Evolutionary conservation across 176 grass and related monocot species (phyloP).

Genomic region (Elaeis guineensis): DNA sequence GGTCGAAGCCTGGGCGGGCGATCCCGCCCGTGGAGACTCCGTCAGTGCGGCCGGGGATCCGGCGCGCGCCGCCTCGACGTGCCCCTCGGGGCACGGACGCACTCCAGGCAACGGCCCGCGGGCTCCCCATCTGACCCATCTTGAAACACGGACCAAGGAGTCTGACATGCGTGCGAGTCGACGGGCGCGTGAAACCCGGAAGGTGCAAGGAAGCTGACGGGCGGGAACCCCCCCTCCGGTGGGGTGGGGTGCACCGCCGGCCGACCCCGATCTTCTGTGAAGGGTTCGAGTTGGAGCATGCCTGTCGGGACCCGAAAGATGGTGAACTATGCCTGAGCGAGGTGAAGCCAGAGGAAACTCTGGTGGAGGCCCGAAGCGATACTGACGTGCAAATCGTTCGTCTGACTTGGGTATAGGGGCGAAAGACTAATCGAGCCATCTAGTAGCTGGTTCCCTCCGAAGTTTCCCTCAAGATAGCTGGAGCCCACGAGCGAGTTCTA

Average conservation of each 20-base stretch:
- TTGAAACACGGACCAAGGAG: slow-evolving; percentile 86
- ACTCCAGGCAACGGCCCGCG: slow-evolving; percentile 21
- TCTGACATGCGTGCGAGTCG: slow-evolving; percentile 61
- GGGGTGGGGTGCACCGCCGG: too few relatives aligned
- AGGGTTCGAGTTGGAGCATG: too few relatives aligned
- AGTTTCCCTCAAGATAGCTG: slow-evolving; percentile 39
- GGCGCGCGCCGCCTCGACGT: too few relatives aligned
- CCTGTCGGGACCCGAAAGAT: too few relatives aligned
- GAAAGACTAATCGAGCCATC: slow-evolving; percentile 69
- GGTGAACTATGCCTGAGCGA: too few relatives aligned
- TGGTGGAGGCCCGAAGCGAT: slow-evolving; percentile 41
- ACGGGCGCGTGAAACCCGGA: background rate
- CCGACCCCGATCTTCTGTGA: too few relatives aligned
- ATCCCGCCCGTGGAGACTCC: too few relatives aligned
- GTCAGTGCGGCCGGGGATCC: too few relatives aligned
- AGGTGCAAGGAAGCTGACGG: too few relatives aligned
- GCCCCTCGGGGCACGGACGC: too few relatives aligned
- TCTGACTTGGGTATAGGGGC: slow-evolving; percentile 48
- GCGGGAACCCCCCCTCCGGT: too few relatives aligned
- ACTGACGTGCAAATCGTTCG: slow-evolving; percentile 43
- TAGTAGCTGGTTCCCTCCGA: slow-evolving; percentile 60
- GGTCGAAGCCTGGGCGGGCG: too few relatives aligned
- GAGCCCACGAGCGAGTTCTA: background rate
- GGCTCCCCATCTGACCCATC: slow-evolving; percentile 66
- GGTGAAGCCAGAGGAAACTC: slow-evolving; percentile 33